A percentile compares a stretch with the other conserved stretches of the same genome.
phyloP scores from a whole-genome alignment of 306 rosid genomes.

The Citrullus colocynthis region DNA sequence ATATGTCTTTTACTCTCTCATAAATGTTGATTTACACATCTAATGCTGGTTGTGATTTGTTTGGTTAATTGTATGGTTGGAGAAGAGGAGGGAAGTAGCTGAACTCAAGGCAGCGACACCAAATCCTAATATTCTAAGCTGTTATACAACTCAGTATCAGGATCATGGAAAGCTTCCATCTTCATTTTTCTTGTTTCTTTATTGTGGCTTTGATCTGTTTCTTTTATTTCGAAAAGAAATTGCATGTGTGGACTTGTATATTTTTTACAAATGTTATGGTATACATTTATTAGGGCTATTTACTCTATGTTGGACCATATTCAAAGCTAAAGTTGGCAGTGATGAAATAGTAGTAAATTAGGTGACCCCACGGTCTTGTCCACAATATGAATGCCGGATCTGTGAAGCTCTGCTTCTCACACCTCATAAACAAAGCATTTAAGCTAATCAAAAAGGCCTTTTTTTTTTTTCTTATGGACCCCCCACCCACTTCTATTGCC shows the following conservation, averaged over 20 bases:
- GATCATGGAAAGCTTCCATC: not conserved
- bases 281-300: slow-evolving; percentile 9
- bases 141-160: not conserved
- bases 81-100: not conserved
- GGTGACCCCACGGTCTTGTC: slow-evolving; percentile 11
- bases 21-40: not conserved
- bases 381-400: slow-evolving; percentile 10
- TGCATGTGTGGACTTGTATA: slow-evolving; percentile 5
- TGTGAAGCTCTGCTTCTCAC: slow-evolving; percentile 3
- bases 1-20: not conserved
- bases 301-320: slow-evolving; percentile 13
- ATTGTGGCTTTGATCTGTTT: slow-evolving; percentile 2
- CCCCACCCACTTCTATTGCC: not conserved
- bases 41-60: not conserved
- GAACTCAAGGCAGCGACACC: not conserved
- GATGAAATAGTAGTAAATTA: slow-evolving; percentile 6
- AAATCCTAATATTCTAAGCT: not conserved
- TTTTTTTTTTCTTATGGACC: not conserved
- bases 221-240: not conserved
- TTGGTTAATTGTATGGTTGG: not conserved
- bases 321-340: slow-evolving; percentile 13
- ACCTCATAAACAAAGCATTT: slow-evolving; percentile 13
- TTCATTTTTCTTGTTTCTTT: slow-evolving; percentile 2
- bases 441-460: not conserved
- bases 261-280: slow-evolving; percentile 3